Evolutionary conservation across 139 green algal species (phyloP).

Genomic region (Chlamydomonas eustigma): DNA sequence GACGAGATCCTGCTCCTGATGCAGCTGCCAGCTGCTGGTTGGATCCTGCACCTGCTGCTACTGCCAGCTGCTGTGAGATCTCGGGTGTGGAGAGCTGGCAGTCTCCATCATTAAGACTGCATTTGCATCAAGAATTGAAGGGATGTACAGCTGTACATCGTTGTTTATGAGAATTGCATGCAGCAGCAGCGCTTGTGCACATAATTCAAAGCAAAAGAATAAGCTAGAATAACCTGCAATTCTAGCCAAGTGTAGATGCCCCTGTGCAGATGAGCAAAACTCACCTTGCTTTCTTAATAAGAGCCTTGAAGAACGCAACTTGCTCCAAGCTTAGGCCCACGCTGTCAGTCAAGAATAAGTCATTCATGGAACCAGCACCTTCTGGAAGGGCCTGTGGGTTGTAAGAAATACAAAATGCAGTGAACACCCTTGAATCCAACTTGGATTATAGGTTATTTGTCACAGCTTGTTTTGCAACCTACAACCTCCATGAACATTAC

Average conservation of each 20-base stretch:
- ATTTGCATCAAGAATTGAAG: not conserved
- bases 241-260: not conserved
- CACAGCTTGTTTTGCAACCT: not conserved
- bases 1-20: not conserved
- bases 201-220: not conserved
- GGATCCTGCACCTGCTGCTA: not conserved
- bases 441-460: not conserved
- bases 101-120: not conserved
- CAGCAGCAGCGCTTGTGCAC: not conserved
- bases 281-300: not conserved
- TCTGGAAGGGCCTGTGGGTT: not conserved
- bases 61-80: not conserved
- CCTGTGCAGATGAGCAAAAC: not conserved
- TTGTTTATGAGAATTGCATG: not conserved
- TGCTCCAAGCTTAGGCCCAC: not conserved
- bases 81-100: not conserved
- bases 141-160: too few species aligned
- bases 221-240: not conserved
- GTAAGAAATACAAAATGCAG: not conserved
- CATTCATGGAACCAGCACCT: slow-evolving; percentile 13
- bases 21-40: not conserved
- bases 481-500: not conserved
- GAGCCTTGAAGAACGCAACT: not conserved
- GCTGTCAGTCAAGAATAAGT: slow-evolving; percentile 16
- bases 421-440: not conserved